phyloP scores from a whole-genome alignment of 352 stramenopile genomes.

The Globisporangium emineosum region DNA sequence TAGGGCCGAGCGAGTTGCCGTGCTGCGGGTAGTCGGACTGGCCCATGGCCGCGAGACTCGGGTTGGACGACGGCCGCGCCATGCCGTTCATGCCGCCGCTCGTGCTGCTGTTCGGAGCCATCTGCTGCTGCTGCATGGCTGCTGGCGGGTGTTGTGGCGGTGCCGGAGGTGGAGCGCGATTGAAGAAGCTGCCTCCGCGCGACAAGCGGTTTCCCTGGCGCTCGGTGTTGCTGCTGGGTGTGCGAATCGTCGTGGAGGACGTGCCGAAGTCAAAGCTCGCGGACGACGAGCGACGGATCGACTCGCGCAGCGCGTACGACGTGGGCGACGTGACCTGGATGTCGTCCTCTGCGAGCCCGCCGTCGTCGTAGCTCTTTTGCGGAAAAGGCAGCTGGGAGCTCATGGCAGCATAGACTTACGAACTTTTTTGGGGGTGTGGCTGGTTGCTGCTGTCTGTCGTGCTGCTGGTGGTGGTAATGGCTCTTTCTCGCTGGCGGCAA shows the following conservation, averaged over 20 bases:
- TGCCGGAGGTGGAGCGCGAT: constrained; percentile 54
- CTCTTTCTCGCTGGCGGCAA: not conserved
- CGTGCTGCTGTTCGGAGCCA: constrained; percentile 3
- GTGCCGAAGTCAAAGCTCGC: constrained; percentile 41
- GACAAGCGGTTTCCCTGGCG: constrained; percentile 31
- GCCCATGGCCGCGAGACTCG: constrained; percentile 46
- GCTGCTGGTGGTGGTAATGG: not conserved
- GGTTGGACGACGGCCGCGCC: constrained; percentile 62
- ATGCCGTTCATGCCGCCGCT: constrained; percentile 25
- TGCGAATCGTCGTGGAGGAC: constrained; percentile 18
- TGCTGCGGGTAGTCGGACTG: constrained; percentile 25
- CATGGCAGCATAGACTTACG: constrained; percentile 17
- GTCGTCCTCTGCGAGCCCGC: constrained; percentile 38
- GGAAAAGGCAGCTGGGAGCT: constrained; percentile 10
- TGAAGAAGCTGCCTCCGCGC: constrained; percentile 58
- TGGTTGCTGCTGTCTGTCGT: not conserved
- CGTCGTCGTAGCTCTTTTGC: constrained; percentile 30
- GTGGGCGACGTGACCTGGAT: constrained; percentile 83
- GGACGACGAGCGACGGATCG: constrained; percentile 72
- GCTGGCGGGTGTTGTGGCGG: constrained; percentile 46
- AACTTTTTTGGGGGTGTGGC: not conserved
- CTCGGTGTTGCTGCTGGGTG: constrained; percentile 8
- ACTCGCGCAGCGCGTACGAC: constrained; percentile 75
- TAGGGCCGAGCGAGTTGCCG: constrained; percentile 69
- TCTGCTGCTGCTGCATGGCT: constrained; percentile 21